Evolutionary conservation across 441 rosid species (phyloP), one percentile per base, ranked within the genome.

Genomic region (Lepidium campestre): DNA sequence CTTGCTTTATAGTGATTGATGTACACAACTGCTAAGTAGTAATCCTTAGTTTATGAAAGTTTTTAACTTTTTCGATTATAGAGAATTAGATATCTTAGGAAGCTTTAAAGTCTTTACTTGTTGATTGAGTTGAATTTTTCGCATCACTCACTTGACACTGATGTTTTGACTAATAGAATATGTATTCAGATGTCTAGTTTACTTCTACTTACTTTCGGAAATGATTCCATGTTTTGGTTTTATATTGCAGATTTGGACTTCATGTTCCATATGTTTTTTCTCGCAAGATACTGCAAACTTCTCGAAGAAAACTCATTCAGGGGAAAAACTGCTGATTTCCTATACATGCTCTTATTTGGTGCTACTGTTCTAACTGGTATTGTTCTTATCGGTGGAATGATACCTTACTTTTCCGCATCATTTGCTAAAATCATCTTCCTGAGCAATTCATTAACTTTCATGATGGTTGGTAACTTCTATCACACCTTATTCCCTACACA

Each of bases 241-340:
- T 20, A 55, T 54, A 19, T 18, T 72, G 67, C 85, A 92, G 99
- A 95, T 81, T 73, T 92, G 86, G 99, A 95, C 78, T 92, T 95
- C 75, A 69, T 95, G 90, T 95, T 92, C 75, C 99, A 92, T 67
- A 95, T 95, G 99, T 95, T 95, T 85, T 95, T 95, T 74, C 97
- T 95, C 17, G 98, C 96, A 37, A 93, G 97, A 18, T 92, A 95
- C 86, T 95, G 98, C 89, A 95, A 95, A 71, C 96, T 95, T 63
- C 98, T 95, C 2, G 99, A 95, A 80, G 99, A 95, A 81, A 95
- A 95, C 79, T 92, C 99, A 7, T 95, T 95, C 80, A 79, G 98
- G 81, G 98, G 99, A 50, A 92, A 91, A 78, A 90, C 99, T 8
- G 99, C 99, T 7, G 99, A 92, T 80, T 95, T 95, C 84, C 82